phyloP scores from a whole-genome alignment of 2,329 filamentous ascomycete genomes.

The Ceratocystiopsis brevicomis region DNA sequence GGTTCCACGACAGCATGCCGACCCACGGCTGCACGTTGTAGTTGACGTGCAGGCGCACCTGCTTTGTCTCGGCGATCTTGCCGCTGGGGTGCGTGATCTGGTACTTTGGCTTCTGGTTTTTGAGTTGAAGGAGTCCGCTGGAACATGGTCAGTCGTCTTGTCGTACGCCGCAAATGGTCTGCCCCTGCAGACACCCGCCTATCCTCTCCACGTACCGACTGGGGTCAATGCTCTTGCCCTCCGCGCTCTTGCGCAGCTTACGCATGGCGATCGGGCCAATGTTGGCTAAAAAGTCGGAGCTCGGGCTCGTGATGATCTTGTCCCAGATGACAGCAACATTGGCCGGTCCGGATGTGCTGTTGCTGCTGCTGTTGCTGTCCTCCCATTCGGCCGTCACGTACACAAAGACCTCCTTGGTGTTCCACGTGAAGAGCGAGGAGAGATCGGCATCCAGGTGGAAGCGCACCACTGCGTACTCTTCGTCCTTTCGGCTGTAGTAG shows the following conservation, averaged over 20 bases:
- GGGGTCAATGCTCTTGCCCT: conserved; percentile 41
- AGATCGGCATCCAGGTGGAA: conserved; percentile 90
- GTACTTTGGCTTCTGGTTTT: conserved; percentile 86
- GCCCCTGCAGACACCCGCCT: too few species aligned
- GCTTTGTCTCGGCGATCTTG: conserved; percentile 50
- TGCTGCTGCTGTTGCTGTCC: conserved; percentile 18
- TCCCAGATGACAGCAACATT: conserved; percentile 72
- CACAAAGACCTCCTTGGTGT: conserved; percentile 95
- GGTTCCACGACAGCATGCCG: conserved; percentile 68
- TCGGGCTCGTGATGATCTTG: conserved; percentile 64
- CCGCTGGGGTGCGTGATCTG: conserved; percentile 83
- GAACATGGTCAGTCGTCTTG: not conserved
- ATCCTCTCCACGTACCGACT: conserved; percentile 23
- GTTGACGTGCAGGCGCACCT: conserved; percentile 63
- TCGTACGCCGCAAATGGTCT: too few species aligned
- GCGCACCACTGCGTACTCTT: conserved; percentile 87
- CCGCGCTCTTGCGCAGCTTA: conserved; percentile 40
- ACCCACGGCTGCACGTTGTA: conserved; percentile 99
- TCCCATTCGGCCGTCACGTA: conserved; percentile 75
- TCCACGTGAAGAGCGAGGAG: conserved; percentile 90
- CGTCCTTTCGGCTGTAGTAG: conserved; percentile 81
- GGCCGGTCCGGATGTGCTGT: conserved; percentile 28
- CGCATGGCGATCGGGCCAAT: conserved; percentile 39
- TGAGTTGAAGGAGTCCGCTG: conserved; percentile 56
- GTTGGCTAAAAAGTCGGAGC: conserved; percentile 42